Percentiles rank a stretch among this genome's conserved stretches.
Conservation (phyloP, 306 rosid genomes). For the Fragaria vesca region DNA sequence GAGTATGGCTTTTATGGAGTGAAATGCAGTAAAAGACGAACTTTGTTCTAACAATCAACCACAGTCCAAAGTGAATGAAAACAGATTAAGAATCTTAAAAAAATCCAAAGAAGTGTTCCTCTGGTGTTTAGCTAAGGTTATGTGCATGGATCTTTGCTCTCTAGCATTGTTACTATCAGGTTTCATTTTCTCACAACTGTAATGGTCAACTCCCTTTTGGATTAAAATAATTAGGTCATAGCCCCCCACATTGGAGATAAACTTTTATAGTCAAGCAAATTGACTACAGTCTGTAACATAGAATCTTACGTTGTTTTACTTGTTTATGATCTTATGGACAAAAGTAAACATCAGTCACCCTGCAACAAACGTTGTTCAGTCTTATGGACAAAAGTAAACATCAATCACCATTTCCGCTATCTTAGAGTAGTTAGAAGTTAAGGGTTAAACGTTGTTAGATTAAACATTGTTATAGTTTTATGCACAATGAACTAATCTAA, state of each 20-base stretch:
- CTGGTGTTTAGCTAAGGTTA: not conserved
- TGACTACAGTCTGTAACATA: not conserved
- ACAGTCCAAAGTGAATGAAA: not conserved
- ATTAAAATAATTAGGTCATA: not conserved
- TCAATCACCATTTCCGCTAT: not conserved
- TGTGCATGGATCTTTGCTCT: not conserved
- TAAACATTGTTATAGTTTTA: too few species aligned
- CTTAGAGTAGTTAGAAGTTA: too few species aligned
- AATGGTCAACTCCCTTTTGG: not conserved
- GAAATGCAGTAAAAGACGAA: not conserved
- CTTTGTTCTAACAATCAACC: not conserved
- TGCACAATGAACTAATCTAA: not conserved
- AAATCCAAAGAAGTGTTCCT: constrained; percentile 6
- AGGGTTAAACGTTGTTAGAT: too few species aligned
- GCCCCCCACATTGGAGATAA: not conserved
- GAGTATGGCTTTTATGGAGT: not conserved
- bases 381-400: not conserved
- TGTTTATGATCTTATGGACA: not conserved
- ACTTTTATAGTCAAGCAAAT: not conserved
- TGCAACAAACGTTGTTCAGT: not conserved
- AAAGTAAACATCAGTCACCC: not conserved
- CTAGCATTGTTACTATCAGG: constrained; percentile 1
- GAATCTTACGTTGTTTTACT: not conserved
- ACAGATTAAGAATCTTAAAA: not conserved
- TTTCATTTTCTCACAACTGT: not conserved